Evolutionary conservation across 352 stramenopile species (phyloP).

Genomic region (Globisporangium canariense): DNA sequence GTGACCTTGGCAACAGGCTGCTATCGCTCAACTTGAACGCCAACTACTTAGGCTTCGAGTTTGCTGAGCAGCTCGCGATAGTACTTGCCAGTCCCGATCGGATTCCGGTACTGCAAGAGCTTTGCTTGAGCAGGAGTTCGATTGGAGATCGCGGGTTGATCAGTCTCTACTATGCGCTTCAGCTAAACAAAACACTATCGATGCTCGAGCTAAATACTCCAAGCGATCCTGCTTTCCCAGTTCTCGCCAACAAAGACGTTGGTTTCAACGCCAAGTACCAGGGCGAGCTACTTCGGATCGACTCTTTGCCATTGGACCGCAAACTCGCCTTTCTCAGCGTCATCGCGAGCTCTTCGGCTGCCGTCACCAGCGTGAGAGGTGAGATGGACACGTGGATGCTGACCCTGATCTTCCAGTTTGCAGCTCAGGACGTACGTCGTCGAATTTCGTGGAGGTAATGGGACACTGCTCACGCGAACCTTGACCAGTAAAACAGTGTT

Average conservation of each 20-base stretch:
- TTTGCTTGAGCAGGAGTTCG: neutral
- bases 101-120: slow-evolving; percentile 2
- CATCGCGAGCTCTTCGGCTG: neutral
- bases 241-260: neutral
- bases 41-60: slow-evolving; percentile 8
- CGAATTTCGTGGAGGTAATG: slow-evolving; percentile 4
- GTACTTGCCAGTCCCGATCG: neutral
- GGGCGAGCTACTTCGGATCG: neutral
- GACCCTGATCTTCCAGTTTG: neutral
- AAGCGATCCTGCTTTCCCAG: neutral
- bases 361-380: neutral
- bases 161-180: neutral
- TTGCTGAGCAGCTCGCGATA: neutral
- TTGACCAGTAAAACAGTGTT: no score
- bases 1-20: slow-evolving; percentile 4
- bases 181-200: slow-evolving; percentile 5
- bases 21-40: slow-evolving; percentile 11
- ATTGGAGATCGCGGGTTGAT: slow-evolving; percentile 3
- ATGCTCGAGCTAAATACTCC: slow-evolving; percentile 8
- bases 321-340: slow-evolving; percentile 1
- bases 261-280: neutral
- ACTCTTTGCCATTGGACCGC: neutral
- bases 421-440: slow-evolving; percentile 4
- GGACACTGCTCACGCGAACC: no score
- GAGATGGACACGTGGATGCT: slow-evolving; percentile 4